Conservation (phyloP, 2,329 filamentous ascomycete genomes). For the Aspergillus ruber region DNA sequence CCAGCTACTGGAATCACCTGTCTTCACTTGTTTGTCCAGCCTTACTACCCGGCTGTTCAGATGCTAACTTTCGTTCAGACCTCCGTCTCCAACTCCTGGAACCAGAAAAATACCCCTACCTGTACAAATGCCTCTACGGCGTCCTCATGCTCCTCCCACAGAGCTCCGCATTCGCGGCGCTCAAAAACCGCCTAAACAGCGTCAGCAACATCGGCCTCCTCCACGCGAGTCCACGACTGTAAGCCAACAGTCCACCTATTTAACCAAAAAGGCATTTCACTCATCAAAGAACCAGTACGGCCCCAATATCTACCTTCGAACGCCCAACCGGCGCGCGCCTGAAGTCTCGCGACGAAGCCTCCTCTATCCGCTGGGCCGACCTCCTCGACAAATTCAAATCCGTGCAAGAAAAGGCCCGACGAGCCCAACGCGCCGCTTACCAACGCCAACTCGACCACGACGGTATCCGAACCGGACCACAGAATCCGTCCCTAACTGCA, state of each 20-base stretch:
- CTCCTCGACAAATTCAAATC: slow-evolving; percentile 89
- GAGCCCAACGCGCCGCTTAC: slow-evolving; percentile 52
- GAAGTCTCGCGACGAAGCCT: slow-evolving; percentile 68
- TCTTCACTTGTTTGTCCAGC: slow-evolving; percentile 75
- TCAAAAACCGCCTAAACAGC: slow-evolving; percentile 94
- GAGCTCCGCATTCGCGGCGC: slow-evolving; percentile 89
- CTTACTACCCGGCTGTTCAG: slow-evolving; percentile 4
- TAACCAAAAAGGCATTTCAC: not conserved
- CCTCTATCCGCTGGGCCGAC: slow-evolving; percentile 82
- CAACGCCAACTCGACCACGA: slow-evolving; percentile 45
- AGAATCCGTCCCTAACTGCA: slow-evolving; percentile 25
- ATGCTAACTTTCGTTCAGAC: slow-evolving; percentile 49
- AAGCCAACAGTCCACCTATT: slow-evolving; percentile 38
- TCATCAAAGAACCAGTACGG: slow-evolving; percentile 18
- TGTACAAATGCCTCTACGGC: slow-evolving; percentile 97
- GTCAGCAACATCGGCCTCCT: slow-evolving; percentile 95
- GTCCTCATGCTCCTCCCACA: slow-evolving; percentile 97
- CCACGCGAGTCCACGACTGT: slow-evolving; percentile 74
- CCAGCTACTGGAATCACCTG: slow-evolving; percentile 90
- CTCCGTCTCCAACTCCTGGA: slow-evolving; percentile 90
- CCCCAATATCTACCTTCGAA: slow-evolving; percentile 52
- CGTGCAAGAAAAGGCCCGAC: slow-evolving; percentile 79
- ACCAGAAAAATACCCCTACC: slow-evolving; percentile 85
- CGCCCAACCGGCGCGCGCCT: slow-evolving; percentile 62
- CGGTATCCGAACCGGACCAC: slow-evolving; percentile 43